These are phyloP conservation scores for Yamadazyma ubonensis DNA, from an alignment of 805 yeast species.

Conservation along the genomic window DNA sequence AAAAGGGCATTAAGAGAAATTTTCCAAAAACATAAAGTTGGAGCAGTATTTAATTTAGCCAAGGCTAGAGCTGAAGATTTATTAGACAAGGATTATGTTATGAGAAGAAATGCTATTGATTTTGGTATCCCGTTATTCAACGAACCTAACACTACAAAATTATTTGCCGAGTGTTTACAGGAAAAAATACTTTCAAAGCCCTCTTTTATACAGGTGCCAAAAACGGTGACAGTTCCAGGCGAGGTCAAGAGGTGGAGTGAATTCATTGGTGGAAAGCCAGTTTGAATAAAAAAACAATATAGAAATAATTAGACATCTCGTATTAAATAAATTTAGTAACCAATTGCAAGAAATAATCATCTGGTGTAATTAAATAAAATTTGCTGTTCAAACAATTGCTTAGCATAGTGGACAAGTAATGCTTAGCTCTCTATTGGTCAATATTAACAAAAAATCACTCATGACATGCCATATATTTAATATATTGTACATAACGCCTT, in stretches of 20 bases:
- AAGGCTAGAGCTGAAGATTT: conserved; percentile 81
- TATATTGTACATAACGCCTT: too few relatives aligned
- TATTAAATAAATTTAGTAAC: too few relatives aligned
- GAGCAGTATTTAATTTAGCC: conserved; percentile 91
- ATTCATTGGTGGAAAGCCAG: conserved; percentile 91
- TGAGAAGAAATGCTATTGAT: conserved; percentile 99
- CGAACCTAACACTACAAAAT: conserved; percentile 88
- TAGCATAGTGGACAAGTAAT: too few relatives aligned
- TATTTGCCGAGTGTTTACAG: conserved; percentile 82
- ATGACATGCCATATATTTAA: too few relatives aligned
- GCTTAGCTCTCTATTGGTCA: too few relatives aligned
- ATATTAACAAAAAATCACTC: too few relatives aligned
- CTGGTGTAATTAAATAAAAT: too few relatives aligned
- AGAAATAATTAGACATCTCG: too few relatives aligned
- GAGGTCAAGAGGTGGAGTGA: conserved; percentile 98
- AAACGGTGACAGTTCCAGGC: conserved; percentile 59
- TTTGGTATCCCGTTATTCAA: conserved; percentile 95
- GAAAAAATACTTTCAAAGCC: conserved; percentile 60
- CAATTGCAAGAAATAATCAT: too few relatives aligned
- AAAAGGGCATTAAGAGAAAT: conserved; percentile 92
- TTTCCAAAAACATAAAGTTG: conserved; percentile 81
- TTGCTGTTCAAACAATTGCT: too few relatives aligned
- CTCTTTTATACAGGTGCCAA: conserved; percentile 43
- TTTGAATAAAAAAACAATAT: conserved; percentile 38
- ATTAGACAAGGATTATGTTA: conserved; percentile 87